These are phyloP conservation scores for Ogataea neopini DNA, from an alignment of 805 yeast genomes.

Conservation along the genomic window DNA sequence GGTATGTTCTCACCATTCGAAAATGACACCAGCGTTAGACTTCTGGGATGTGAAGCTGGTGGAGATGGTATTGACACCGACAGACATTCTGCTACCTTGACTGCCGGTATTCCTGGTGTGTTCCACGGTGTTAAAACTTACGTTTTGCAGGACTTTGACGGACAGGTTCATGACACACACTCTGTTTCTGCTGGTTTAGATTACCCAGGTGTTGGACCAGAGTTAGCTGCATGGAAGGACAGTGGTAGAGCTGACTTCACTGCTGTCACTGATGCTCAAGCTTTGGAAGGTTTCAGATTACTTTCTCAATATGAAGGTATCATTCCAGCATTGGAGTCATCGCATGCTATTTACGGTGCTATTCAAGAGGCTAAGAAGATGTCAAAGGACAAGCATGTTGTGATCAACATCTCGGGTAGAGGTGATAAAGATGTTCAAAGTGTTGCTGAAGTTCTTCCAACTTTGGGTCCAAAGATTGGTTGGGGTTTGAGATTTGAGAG, in stretches of 20 bases:
- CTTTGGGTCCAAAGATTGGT: slow-evolving; percentile 83
- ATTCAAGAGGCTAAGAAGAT: slow-evolving; percentile 82
- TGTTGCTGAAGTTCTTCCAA: slow-evolving; percentile 92
- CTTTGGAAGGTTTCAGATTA: slow-evolving; percentile 84
- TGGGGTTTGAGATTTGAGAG: slow-evolving; percentile 93
- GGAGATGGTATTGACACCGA: slow-evolving; percentile 93
- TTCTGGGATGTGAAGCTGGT: slow-evolving; percentile 97
- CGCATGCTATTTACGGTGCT: slow-evolving; percentile 95
- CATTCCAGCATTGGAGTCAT: slow-evolving; percentile 96
- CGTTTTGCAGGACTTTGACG: slow-evolving; percentile 87
- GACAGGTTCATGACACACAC: slow-evolving; percentile 97
- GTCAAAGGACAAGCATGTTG: slow-evolving; percentile 74
- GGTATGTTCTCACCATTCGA: slow-evolving; percentile 97
- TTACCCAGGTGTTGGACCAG: slow-evolving; percentile 99
- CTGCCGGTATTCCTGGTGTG: slow-evolving; percentile 96
- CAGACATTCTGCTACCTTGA: slow-evolving; percentile 91
- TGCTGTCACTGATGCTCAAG: slow-evolving; percentile 96
- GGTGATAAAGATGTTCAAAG: slow-evolving; percentile 99
- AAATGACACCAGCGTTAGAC: slow-evolving; percentile 69
- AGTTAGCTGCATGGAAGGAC: slow-evolving; percentile 91
- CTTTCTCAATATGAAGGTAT: slow-evolving; percentile 95
- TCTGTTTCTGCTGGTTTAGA: slow-evolving; percentile 98
- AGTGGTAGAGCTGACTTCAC: slow-evolving; percentile 88
- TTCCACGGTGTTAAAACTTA: slow-evolving; percentile 97
- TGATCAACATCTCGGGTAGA: slow-evolving; percentile 94